These are phyloP conservation scores for Gastrodia elata DNA, from an alignment of 106 monocot genomes.

Conservation along the genomic window DNA sequence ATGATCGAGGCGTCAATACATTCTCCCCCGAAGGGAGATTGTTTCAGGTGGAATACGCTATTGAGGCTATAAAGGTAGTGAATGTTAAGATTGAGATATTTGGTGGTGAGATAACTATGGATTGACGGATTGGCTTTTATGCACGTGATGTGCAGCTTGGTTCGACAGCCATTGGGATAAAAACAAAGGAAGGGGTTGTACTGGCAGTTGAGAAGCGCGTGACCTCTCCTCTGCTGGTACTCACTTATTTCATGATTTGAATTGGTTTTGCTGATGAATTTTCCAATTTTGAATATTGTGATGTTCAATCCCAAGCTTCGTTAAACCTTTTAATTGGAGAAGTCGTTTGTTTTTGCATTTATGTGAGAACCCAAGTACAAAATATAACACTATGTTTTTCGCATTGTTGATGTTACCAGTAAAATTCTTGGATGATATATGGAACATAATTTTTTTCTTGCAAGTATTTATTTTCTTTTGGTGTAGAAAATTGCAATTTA, in stretches of 20 bases:
- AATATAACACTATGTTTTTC: neutral
- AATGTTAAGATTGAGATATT: neutral
- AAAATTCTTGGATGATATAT: neutral
- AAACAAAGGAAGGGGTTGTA: slow-evolving; percentile 71
- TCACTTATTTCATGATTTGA: neutral
- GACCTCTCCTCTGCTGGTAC: slow-evolving; percentile 63
- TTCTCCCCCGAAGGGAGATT: slow-evolving; percentile 65
- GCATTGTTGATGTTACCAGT: neutral
- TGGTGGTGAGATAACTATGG: neutral
- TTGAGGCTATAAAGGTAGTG: slow-evolving; percentile 61
- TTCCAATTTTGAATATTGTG: neutral
- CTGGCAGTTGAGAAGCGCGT: slow-evolving; percentile 68
- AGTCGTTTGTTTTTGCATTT: neutral
- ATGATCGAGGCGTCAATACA: slow-evolving; percentile 68
- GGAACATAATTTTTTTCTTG: neutral
- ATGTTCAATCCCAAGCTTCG: neutral
- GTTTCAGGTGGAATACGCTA: slow-evolving; percentile 72
- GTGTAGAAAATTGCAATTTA: neutral
- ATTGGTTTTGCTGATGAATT: neutral
- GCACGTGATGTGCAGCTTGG: slow-evolving; percentile 36
- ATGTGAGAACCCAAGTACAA: neutral
- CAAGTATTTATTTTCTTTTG: neutral
- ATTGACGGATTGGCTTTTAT: neutral
- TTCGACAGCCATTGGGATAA: slow-evolving; percentile 66
- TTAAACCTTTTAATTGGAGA: neutral